These are phyloP conservation scores for Paraleonurus japonicus DNA, from an alignment of 257 asterid species.

Conservation along the genomic window DNA sequence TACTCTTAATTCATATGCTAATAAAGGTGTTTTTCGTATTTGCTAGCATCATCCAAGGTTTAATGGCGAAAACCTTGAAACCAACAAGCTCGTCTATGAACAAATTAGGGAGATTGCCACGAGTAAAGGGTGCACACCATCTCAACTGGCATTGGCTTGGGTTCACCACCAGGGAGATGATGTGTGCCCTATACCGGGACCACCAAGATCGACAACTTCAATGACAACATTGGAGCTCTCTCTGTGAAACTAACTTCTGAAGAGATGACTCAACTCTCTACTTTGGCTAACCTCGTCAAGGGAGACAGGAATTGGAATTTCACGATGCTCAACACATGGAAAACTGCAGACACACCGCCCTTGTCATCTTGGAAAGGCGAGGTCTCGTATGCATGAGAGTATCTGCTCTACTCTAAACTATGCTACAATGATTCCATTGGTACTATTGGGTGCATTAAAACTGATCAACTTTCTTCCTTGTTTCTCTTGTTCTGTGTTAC, in stretches of 20 bases:
- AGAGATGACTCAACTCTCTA: slow-evolving; percentile 32
- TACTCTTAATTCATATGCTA: neutral
- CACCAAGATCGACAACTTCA: slow-evolving; percentile 42
- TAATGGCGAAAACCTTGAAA: slow-evolving; percentile 37
- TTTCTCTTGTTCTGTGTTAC: neutral
- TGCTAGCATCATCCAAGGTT: slow-evolving; percentile 35
- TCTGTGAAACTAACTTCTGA: slow-evolving; percentile 26
- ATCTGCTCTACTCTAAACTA: neutral
- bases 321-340: slow-evolving; percentile 20
- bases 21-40: neutral
- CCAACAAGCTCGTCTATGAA: slow-evolving; percentile 33
- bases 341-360: slow-evolving; percentile 27
- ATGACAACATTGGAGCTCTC: slow-evolving; percentile 36
- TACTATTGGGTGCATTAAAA: neutral
- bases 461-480: neutral
- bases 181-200: slow-evolving; percentile 49
- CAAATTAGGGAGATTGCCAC: slow-evolving; percentile 35
- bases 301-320: slow-evolving; percentile 22
- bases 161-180: slow-evolving; percentile 47
- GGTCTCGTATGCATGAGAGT: neutral
- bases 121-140: slow-evolving; percentile 43
- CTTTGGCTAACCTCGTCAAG: slow-evolving; percentile 24
- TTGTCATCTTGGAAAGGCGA: slow-evolving; percentile 32
- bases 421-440: neutral
- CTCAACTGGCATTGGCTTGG: slow-evolving; percentile 54